Evolutionary conservation across 2,329 filamentous ascomycete species (phyloP), one percentile per base, ranked within the genome.

Genomic region (Claviceps africana): DNA sequence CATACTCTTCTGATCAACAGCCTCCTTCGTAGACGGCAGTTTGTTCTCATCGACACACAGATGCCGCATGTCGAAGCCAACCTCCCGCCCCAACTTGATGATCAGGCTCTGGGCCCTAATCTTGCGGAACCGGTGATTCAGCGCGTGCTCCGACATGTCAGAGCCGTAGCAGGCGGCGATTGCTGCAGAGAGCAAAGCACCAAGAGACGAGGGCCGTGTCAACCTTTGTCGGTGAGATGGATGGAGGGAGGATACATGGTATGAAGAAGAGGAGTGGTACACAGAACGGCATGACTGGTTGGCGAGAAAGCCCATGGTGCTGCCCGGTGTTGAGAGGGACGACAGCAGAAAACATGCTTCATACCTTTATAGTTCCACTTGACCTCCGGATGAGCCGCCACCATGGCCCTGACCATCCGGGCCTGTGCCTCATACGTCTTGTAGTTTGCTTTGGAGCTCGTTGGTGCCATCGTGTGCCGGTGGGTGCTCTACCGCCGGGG

Each of bases 331-430:
- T 33, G 39, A 22, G 5, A 6, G 4, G 28, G n/a, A 19, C 35
- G 35, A 13, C 7, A 2, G 28, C 30, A 52, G 51, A 30, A 8
- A 43, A 42, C 22, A 4, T 8, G n/a, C 15, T 6, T 59, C 77
- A 68, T 73, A 84, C 81, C 78, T 60, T 75, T 77, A 63, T 77
- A 82, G 62, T 83, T 78, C 51, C 82, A 74, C 55, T 75, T 78
- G 0, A 77, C 60, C 0, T 69, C 67, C 0, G 74, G 74, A 51
- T 78, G 72, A 2, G 78, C 77, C 0, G 79, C 81, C 0, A 84
- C 67, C 25, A 83, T 74, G 5, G 81, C 80, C 1, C 78, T 75
- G 2, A 83, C 69, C 37, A 84, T 74, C 46, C 81, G 78, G 21
- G 74, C 73, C 57, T 79, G 77, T 0, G 76, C 71, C 62, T 83